A percentile compares a stretch with the other conserved stretches of the same genome.
These are phyloP conservation scores for Graphium sp. DNA, from an alignment of 2,329 filamentous ascomycete genomes.

Conservation along the genomic window DNA sequence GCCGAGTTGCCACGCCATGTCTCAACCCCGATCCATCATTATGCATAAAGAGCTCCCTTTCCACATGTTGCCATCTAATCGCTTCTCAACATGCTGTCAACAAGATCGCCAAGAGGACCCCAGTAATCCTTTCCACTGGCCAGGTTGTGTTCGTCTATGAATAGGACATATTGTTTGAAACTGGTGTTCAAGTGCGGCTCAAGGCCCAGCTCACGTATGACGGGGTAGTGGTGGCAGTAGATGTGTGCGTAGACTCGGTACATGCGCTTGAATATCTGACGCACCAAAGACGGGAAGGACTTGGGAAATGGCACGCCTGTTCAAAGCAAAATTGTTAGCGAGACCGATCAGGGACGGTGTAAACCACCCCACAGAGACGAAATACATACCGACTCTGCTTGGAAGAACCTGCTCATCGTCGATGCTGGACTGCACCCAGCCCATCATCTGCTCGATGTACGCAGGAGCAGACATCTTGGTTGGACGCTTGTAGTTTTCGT, in stretches of 20 bases:
- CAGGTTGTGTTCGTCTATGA: constrained; percentile 90
- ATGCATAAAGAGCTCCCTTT: too few species aligned
- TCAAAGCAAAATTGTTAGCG: constrained; percentile 6
- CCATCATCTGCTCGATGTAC: constrained; percentile 96
- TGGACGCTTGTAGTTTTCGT: constrained; percentile 80
- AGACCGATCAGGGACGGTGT: constrained; percentile 1
- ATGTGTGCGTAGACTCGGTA: constrained; percentile 98
- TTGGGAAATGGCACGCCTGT: constrained; percentile 85
- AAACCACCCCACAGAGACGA: neutral
- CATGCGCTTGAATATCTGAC: constrained; percentile 96
- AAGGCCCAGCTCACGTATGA: constrained; percentile 84
- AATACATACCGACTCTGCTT: constrained; percentile 59
- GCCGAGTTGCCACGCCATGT: too few species aligned
- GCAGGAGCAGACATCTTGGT: constrained; percentile 96
- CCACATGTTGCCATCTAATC: too few species aligned
- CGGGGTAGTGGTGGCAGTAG: constrained; percentile 98
- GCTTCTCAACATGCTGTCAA: constrained; percentile 94
- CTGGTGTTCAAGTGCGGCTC: constrained; percentile 97
- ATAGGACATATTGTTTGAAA: constrained; percentile 99
- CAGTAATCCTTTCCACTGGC: constrained; percentile 94
- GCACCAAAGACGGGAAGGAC: constrained; percentile 71
- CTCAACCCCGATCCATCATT: too few species aligned
- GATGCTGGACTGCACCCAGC: constrained; percentile 88
- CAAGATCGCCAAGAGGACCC: constrained; percentile 85
- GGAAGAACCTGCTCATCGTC: constrained; percentile 93